Conservation (phyloP, 176 grass and related monocot genomes). For the Juncus effusus region DNA sequence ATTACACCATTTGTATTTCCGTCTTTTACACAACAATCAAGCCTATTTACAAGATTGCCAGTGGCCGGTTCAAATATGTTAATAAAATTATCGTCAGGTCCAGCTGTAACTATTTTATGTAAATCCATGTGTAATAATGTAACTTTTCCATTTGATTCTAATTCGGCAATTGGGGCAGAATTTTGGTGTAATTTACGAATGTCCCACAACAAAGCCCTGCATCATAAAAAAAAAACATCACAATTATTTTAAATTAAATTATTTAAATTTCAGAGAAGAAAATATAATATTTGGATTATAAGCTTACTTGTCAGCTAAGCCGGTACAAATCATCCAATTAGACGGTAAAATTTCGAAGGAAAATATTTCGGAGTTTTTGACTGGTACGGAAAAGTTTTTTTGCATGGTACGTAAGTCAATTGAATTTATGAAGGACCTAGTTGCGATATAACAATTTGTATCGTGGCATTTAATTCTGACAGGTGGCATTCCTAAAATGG, state of each 20-base stretch:
- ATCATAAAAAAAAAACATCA: conserved; percentile 21
- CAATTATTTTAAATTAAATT: not conserved
- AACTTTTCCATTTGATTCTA: conserved; percentile 62
- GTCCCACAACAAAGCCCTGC: conserved; percentile 84
- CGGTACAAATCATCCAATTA: conserved; percentile 74
- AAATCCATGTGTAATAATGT: conserved; percentile 70
- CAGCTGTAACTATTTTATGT: conserved; percentile 74
- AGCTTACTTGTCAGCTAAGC: conserved; percentile 69
- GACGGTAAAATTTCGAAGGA: conserved; percentile 80
- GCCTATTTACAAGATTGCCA: conserved; percentile 43
- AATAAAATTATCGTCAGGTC: conserved; percentile 33
- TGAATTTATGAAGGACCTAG: conserved; percentile 48
- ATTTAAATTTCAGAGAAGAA: conserved; percentile 4
- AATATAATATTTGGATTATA: conserved; percentile 11
- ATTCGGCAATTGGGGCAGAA: conserved; percentile 36
- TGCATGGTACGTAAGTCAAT: conserved; percentile 84
- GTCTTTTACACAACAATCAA: conserved; percentile 34
- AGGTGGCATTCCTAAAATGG: conserved; percentile 35
- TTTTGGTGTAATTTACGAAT: conserved; percentile 61
- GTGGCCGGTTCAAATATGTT: conserved; percentile 57
- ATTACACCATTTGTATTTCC: conserved; percentile 25
- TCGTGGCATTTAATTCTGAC: conserved; percentile 61
- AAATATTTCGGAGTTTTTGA: conserved; percentile 43
- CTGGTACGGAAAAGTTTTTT: conserved; percentile 55
- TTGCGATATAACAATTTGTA: conserved; percentile 64